These are phyloP conservation scores for Psilocybe cyanescens DNA, from an alignment of 768 basidiomycete genomes.

Conservation along the genomic window DNA sequence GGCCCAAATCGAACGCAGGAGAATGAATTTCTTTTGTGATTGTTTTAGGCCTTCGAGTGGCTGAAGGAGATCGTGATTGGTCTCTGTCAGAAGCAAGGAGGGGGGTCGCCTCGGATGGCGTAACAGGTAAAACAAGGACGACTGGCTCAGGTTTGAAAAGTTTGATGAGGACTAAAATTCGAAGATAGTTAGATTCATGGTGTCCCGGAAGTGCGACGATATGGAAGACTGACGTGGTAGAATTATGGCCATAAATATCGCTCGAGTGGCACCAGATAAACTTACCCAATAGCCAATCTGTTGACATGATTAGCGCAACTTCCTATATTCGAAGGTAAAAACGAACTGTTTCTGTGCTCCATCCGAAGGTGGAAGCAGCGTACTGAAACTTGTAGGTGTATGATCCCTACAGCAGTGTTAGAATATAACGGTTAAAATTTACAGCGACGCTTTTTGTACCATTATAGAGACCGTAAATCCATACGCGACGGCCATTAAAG, in stretches of 20 bases:
- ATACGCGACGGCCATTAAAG: slow-evolving; percentile 55
- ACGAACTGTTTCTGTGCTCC: slow-evolving; percentile 67
- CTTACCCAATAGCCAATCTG: slow-evolving; percentile 81
- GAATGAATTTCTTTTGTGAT: slow-evolving; percentile 40
- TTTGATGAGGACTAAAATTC: slow-evolving; percentile 53
- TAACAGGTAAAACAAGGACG: slow-evolving; percentile 22
- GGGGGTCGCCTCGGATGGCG: slow-evolving; percentile 31
- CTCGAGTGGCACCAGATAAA: slow-evolving; percentile 53
- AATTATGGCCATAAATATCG: slow-evolving; percentile 55
- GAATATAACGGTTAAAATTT: neutral
- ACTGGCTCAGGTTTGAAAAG: slow-evolving; percentile 49
- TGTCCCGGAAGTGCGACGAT: too few relatives aligned
- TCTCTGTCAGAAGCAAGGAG: slow-evolving; percentile 30
- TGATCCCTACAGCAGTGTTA: slow-evolving; percentile 47
- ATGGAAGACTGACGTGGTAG: slow-evolving; percentile 55
- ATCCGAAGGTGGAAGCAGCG: slow-evolving; percentile 60
- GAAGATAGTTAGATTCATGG: too few relatives aligned
- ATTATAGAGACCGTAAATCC: slow-evolving; percentile 52
- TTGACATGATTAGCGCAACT: neutral
- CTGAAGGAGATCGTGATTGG: slow-evolving; percentile 19
- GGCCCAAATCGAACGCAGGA: slow-evolving; percentile 65
- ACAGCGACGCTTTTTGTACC: slow-evolving; percentile 30
- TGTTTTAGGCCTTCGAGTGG: slow-evolving; percentile 7
- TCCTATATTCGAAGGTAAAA: neutral
- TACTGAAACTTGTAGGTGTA: slow-evolving; percentile 67